A percentile compares a stretch with the other conserved stretches of the same genome.
Conservation (phyloP, 139 green algal genomes). For the Chlamydomonas incerta region DNA sequence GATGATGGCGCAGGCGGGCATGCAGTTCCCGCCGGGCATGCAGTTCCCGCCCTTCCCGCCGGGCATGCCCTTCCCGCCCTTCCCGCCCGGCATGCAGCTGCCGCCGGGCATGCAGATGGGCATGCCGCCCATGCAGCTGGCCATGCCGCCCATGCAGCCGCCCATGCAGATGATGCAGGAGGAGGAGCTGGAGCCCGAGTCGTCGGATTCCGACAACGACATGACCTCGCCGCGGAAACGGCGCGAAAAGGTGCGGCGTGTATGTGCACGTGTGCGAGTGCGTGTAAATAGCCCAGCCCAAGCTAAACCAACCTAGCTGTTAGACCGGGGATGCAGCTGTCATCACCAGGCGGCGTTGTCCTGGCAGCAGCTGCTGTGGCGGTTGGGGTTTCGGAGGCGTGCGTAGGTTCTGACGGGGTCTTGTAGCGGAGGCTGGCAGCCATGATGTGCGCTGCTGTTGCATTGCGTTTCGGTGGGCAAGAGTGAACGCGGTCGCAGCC, state of each 20-base stretch:
- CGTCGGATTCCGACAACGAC: constrained; percentile 26
- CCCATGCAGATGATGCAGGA: not conserved
- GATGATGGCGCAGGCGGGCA: not conserved
- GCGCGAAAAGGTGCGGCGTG: constrained; percentile 12
- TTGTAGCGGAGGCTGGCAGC: no score
- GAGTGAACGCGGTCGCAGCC: no score
- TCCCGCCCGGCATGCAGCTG: not conserved
- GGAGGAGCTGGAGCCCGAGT: constrained; percentile 28
- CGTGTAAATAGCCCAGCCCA: no score
- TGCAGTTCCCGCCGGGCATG: not conserved
- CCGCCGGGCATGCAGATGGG: not conserved
- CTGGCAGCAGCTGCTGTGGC: no score
- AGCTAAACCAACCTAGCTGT: no score
- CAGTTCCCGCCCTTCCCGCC: not conserved
- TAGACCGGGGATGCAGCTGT: no score
- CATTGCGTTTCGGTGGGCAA: no score
- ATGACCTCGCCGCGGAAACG: constrained; percentile 19
- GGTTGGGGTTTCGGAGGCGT: no score
- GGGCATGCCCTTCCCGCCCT: not conserved
- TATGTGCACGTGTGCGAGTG: no score
- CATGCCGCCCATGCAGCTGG: not conserved
- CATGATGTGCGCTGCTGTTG: no score
- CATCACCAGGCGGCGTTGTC: no score
- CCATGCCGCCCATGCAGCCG: not conserved
- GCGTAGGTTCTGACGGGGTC: no score